These are phyloP conservation scores for Brettanomyces sp. DNA, from an alignment of 805 yeast species.

Conservation along the genomic window DNA sequence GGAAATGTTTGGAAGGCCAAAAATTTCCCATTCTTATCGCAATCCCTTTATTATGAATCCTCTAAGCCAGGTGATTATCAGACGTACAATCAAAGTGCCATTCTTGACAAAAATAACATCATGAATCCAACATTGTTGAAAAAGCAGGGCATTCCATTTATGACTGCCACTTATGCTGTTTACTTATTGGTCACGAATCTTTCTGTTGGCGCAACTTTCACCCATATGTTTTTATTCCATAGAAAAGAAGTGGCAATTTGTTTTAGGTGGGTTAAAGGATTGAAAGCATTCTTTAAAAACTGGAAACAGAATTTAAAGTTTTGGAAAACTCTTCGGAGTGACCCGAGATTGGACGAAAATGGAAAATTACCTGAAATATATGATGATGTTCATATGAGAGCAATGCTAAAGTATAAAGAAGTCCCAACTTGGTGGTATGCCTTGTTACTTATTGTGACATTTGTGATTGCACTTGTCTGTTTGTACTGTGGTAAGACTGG, in stretches of 20 bases:
- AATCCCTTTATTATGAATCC: constrained; percentile 19
- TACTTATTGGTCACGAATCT: constrained; percentile 24
- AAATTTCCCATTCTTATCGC: constrained; percentile 27
- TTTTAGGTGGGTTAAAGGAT: constrained; percentile 15
- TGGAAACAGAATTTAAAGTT: constrained; percentile 37
- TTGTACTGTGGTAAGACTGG: constrained; percentile 44
- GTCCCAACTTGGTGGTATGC: constrained; percentile 70
- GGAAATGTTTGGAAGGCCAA: constrained; percentile 26
- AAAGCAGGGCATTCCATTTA: constrained; percentile 22
- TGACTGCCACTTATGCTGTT: constrained; percentile 23
- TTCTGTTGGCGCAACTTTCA: constrained; percentile 25
- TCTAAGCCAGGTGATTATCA: constrained; percentile 15
- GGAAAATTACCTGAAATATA: constrained; percentile 12
- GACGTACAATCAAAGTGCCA: constrained; percentile 23
- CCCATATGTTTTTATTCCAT: constrained; percentile 24
- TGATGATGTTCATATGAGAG: constrained; percentile 27
- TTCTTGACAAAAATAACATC: constrained; percentile 15
- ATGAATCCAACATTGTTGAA: constrained; percentile 17
- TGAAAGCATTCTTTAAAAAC: constrained; percentile 21
- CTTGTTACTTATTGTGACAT: constrained; percentile 27
- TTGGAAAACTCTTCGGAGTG: constrained; percentile 27
- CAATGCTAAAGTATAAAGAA: constrained; percentile 50
- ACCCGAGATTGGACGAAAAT: constrained; percentile 14
- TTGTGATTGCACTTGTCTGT: constrained; percentile 17
- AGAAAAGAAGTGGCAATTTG: constrained; percentile 16